Percentiles rank a stretch among this genome's conserved stretches.
Conservation (phyloP, 257 asterid genomes). For the Apocynum venetum region DNA sequence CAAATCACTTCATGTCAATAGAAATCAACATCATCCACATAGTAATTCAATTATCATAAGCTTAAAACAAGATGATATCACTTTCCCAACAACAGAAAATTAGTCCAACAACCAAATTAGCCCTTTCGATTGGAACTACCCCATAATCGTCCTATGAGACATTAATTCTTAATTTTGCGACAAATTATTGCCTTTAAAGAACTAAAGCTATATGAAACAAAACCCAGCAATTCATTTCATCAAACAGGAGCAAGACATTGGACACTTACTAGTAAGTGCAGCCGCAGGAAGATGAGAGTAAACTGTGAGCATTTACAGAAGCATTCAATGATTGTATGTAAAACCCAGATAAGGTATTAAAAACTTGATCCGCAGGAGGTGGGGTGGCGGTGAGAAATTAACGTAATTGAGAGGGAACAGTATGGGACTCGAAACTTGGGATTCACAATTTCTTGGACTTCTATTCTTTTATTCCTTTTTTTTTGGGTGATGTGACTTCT, state of each 20-base stretch:
- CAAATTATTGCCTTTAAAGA: not conserved
- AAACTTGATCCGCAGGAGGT: slow-evolving; percentile 5
- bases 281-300: not conserved
- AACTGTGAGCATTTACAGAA: not conserved
- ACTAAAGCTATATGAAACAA: not conserved
- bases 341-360: not conserved
- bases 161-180: not conserved
- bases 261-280: not conserved
- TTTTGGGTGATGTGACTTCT: too few relatives aligned
- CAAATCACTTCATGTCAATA: not conserved
- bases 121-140: not conserved
- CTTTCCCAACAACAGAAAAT: not conserved
- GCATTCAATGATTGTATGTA: not conserved
- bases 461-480: too few relatives aligned
- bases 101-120: not conserved
- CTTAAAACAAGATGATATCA: not conserved
- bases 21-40: not conserved
- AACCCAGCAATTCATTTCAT: not conserved
- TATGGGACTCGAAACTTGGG: not conserved
- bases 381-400: not conserved
- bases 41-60: not conserved
- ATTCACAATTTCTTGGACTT: slow-evolving; percentile 3
- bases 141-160: not conserved
- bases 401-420: slow-evolving; percentile 4
- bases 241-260: not conserved